phyloP scores from a whole-genome alignment of 2,329 filamentous ascomycete genomes.

The Simplicillium sp. region DNA sequence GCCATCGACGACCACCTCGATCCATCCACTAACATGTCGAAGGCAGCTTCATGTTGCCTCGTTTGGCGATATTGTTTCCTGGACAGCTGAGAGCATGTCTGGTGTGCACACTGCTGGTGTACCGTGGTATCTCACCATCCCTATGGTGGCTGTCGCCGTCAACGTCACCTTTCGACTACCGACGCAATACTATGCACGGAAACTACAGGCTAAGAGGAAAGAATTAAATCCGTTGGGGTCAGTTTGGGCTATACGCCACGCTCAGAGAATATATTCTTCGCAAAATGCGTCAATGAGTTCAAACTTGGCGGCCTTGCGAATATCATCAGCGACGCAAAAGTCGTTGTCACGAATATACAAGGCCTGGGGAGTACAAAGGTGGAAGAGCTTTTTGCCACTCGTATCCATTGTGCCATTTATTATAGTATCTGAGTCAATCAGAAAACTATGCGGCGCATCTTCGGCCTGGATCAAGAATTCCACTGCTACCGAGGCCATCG shows the following conservation, averaged over 20 bases:
- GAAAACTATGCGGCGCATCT: constrained; percentile 31
- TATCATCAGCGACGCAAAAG: constrained; percentile 10
- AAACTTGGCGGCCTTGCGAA: too few species aligned
- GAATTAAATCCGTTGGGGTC: constrained; percentile 18
- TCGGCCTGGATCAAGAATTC: constrained; percentile 19
- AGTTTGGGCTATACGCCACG: constrained; percentile 21
- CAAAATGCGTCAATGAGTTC: too few species aligned
- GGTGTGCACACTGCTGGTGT: constrained; percentile 33
- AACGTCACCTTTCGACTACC: constrained; percentile 37
- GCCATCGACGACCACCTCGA: neutral
- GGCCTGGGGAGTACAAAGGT: constrained; percentile 32
- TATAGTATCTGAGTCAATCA: constrained; percentile 37
- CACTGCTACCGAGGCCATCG: constrained; percentile 8
- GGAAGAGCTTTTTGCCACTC: constrained; percentile 32
- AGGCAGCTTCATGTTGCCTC: neutral
- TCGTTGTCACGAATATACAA: constrained; percentile 24
- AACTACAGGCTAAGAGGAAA: constrained; percentile 18
- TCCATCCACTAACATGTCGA: neutral
- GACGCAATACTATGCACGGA: constrained; percentile 28
- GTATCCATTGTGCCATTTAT: constrained; percentile 39
- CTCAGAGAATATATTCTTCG: neutral
- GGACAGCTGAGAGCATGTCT: constrained; percentile 32
- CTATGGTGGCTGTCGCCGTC: constrained; percentile 38
- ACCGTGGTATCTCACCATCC: constrained; percentile 46
- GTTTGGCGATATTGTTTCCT: constrained; percentile 7